phyloP scores from a whole-genome alignment of 805 yeast genomes.

The Metschnikowia continentalis region DNA sequence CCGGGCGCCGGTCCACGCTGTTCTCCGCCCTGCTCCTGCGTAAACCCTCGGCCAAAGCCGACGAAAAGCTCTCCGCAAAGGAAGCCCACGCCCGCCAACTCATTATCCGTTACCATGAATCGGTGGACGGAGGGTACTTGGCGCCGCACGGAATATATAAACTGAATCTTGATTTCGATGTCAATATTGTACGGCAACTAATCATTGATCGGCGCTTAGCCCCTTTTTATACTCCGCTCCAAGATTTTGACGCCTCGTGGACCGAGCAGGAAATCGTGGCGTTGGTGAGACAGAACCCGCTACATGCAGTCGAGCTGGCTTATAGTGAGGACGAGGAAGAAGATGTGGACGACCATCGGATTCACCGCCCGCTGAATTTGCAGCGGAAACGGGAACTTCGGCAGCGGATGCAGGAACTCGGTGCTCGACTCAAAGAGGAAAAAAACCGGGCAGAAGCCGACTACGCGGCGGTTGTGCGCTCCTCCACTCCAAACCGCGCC shows the following conservation, averaged over 20 bases:
- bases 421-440: slow-evolving; percentile 25
- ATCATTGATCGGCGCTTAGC: slow-evolving; percentile 71
- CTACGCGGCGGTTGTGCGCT: slow-evolving; percentile 25
- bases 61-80: slow-evolving; percentile 47
- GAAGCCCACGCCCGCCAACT: slow-evolving; percentile 55
- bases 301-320: slow-evolving; percentile 55
- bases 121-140: slow-evolving; percentile 89
- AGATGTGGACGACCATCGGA: slow-evolving; percentile 59
- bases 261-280: slow-evolving; percentile 57
- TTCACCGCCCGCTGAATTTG: slow-evolving; percentile 45
- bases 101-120: slow-evolving; percentile 59
- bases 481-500: slow-evolving; percentile 1
- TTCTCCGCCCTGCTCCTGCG: slow-evolving; percentile 9
- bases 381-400: slow-evolving; percentile 49
- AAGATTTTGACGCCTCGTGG: slow-evolving; percentile 74
- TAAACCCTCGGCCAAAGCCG: slow-evolving; percentile 16
- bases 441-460: slow-evolving; percentile 34
- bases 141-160: slow-evolving; percentile 90
- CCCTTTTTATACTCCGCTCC: slow-evolving; percentile 87
- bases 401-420: slow-evolving; percentile 37
- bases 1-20: slow-evolving; percentile 15
- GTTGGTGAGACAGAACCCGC: slow-evolving; percentile 44
- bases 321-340: slow-evolving; percentile 49
- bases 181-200: slow-evolving; percentile 64
- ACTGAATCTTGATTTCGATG: slow-evolving; percentile 69